Conservation (phyloP, 2,329 filamentous ascomycete species). For the Penicillium sp. region DNA sequence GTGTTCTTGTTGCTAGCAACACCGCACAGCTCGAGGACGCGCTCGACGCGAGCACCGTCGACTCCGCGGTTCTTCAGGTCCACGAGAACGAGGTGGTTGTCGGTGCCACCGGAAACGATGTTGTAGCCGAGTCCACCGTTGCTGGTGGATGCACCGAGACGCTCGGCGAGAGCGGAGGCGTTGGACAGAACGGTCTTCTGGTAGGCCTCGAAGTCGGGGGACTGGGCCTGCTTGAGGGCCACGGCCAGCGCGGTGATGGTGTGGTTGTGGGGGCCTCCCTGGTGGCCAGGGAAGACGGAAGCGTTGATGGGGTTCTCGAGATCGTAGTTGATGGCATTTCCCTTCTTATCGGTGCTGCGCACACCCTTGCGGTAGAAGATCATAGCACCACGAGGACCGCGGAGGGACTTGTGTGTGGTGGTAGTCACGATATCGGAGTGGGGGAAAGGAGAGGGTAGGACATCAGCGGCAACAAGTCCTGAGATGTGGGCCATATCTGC, state of each 20-base stretch:
- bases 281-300: constrained; percentile 98
- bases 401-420: constrained; percentile 98
- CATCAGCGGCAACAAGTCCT: constrained; percentile 86
- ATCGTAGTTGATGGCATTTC: constrained; percentile 87
- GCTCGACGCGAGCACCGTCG: constrained; percentile 90
- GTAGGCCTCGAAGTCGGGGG: constrained; percentile 89
- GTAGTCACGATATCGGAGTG: constrained; percentile 96
- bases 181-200: constrained; percentile 91
- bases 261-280: constrained; percentile 98
- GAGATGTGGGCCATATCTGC: constrained; percentile 99
- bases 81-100: constrained; percentile 95
- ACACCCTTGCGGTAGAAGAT: constrained; percentile 99
- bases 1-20: constrained; percentile 99
- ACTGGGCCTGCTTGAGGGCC: constrained; percentile 89
- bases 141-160: constrained; percentile 69
- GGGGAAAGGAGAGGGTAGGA: constrained; percentile 90
- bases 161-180: constrained; percentile 82
- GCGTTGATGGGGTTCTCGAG: constrained; percentile 97
- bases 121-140: constrained; percentile 77
- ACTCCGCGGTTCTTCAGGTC: constrained; percentile 85
- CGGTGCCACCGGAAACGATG: constrained; percentile 91
- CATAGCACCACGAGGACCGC: constrained; percentile 97
- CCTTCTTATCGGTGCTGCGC: constrained; percentile 86
- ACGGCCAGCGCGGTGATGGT: constrained; percentile 97
- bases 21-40: constrained; percentile 85